Base-by-base conservation (phyloP, 148 eudicot genomes). In the Oxyria digyna region DNA sequence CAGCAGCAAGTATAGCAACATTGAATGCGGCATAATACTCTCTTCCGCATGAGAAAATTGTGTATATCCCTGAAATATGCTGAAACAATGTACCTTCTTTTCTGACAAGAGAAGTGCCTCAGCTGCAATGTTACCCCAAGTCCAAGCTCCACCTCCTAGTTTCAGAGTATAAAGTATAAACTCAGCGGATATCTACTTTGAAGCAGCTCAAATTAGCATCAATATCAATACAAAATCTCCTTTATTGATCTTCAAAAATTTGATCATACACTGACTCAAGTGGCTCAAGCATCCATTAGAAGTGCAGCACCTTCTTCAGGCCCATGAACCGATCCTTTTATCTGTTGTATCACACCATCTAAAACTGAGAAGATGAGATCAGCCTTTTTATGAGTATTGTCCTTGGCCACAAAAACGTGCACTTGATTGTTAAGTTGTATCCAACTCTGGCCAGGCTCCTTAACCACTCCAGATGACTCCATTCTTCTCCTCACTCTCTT, bases 371-470 rank as follows among this genome's bases (percentile, higher is more conserved):
- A 81, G 35, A 87, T 80, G 38, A 70, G 42, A 76, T 74, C 78
- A 50, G 81, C 35, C 13, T 74, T 62, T 17, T 32, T 69, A 68
- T 82, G 88, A 59, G 75, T 67, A 55, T 54, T 75, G 75, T 87
- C 92, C 74, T 79, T 79, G 1, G 92, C 77, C 18, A 82, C 67
- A 76, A 85, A 87, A 20, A 71, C 80, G 67, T 81, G 85, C 17
- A 79, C 79, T 72, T 80, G 62, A 73, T 82, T 73, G 67, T 80
- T 72, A 26, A 84, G 62, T 77, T 85, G 85, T 29, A 82, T 73
- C 95, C 90, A 88, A 72, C 90, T 88, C 62, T 82, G 71, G 15
- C 90, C 95, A 29, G 85, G 74, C 76, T 88, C 86, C 74, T 88
- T 88, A 59, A 79, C 79, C 77, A 88, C 95, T 54, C 80, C 78